Base-by-base conservation (phyloP, 768 basidiomycete genomes). In the Floccularia luteovirens region DNA sequence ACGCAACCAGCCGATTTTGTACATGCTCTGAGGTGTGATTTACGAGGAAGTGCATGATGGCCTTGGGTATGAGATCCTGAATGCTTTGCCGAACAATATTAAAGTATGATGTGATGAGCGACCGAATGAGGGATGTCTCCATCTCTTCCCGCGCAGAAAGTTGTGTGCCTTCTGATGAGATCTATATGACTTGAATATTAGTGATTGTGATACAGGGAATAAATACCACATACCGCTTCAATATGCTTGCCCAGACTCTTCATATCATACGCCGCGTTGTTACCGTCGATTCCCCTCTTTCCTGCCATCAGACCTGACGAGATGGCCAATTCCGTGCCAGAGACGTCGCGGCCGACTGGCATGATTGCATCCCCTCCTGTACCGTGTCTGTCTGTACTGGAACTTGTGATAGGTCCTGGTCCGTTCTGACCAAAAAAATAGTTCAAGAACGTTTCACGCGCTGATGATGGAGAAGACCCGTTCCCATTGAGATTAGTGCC, bases 31-130 rank as follows among this genome's bases (percentile, higher is more conserved):
- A 83, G n/a, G 93, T 93, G 55, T 89, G 75, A 63, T 96, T 98
- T 56, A 99, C 94, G 46, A 98, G 75, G 51, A 92, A 78, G 65
- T 97, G 94, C 94, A 98, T 97, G 66, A 96, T 85, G 16, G 93
- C 91, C 63, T 99, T 99, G 24, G 96, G 96, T 14, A 99, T 77
- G 41, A 97, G 73, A 59, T 99, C 96, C 49, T 97, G 90, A 47
- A 99, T 96, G 56, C 84, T 90, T 61, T 98, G 93, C 31, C 96
- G 83, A 17, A 93, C 87, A 55, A 99, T 98, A 43, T 77, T 70
- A 65, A 99, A 99, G 68, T 99, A 99, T 10, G 90, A 92, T 20
- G 82, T 77, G 55, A 99, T 98, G 48, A 98, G 75, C 4, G 90
- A 88, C 38, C 94, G 84, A 56, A 99, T 98, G 45, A 99, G 75